Percentiles rank a stretch among this genome's conserved stretches.
Conservation (phyloP, 176 grass and related monocot genomes). For the Chrysopogon serrulatus region DNA sequence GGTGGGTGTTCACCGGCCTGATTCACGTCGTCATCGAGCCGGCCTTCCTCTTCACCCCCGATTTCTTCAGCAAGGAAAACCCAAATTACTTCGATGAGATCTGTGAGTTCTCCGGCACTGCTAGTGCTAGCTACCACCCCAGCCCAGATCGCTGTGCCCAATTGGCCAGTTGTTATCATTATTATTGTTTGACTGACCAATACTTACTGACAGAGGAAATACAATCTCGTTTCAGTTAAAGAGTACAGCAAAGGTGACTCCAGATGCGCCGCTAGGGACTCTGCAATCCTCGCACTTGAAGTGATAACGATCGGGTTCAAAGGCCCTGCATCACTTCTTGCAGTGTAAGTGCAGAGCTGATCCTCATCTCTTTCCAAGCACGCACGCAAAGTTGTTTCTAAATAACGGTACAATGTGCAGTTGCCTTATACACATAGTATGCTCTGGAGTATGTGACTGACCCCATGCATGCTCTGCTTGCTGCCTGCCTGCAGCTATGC, state of each 20-base stretch:
- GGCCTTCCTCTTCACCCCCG: conserved; percentile 51
- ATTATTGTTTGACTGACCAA: background rate
- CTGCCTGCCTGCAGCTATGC: conserved; percentile 35
- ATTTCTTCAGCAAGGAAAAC: conserved; percentile 54
- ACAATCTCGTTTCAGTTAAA: conserved; percentile 53
- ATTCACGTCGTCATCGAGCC: conserved; percentile 68
- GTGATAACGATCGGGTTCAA: conserved; percentile 61
- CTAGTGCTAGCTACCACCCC: no score
- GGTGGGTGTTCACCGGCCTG: conserved; percentile 81
- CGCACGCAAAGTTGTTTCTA: no score
- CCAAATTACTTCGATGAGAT: conserved; percentile 66
- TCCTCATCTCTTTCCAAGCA: background rate
- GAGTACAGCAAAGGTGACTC: conserved; percentile 93
- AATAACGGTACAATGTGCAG: no score
- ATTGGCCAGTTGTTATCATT: background rate
- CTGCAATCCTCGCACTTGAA: conserved; percentile 59
- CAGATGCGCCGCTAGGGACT: conserved; percentile 64
- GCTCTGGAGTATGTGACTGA: no score
- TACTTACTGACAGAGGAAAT: background rate
- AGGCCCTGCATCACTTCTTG: conserved; percentile 78
- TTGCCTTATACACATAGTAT: no score
- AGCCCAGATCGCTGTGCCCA: background rate
- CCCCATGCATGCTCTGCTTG: background rate
- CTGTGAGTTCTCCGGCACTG: conserved; percentile 29
- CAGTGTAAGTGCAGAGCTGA: conserved; percentile 31